These are phyloP conservation scores for Phoma herbarum DNA, from an alignment of 2,329 filamentous ascomycete species.

Conservation along the genomic window DNA sequence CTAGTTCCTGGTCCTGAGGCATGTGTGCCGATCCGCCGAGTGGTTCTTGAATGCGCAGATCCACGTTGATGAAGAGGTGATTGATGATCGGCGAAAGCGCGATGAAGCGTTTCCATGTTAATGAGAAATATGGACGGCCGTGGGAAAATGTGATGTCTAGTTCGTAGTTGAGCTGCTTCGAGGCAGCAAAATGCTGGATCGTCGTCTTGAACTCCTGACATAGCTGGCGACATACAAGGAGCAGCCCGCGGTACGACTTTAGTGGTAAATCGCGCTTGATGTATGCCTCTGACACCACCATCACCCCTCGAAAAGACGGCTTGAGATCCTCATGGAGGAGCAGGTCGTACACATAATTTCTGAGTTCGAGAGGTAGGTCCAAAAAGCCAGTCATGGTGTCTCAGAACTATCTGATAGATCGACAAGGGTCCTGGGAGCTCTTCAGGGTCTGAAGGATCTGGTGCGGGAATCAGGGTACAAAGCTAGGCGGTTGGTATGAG, in stretches of 20 bases:
- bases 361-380: constrained; percentile 41
- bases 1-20: constrained; percentile 38
- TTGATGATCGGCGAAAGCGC: constrained; percentile 42
- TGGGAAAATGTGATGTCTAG: constrained; percentile 43
- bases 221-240: constrained; percentile 36
- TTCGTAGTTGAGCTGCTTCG: constrained; percentile 39
- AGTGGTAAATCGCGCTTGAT: constrained; percentile 41
- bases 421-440: constrained; percentile 17
- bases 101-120: constrained; percentile 42
- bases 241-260: constrained; percentile 39
- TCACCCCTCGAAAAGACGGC: constrained; percentile 39
- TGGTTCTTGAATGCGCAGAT: constrained; percentile 42
- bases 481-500: constrained; percentile 9
- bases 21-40: constrained; percentile 32
- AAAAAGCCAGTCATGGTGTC: constrained; percentile 42
- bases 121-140: constrained; percentile 45
- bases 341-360: constrained; percentile 42
- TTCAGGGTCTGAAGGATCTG: constrained; percentile 26
- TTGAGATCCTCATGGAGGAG: constrained; percentile 34
- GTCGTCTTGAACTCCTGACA: constrained; percentile 40
- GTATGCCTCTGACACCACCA: constrained; percentile 41
- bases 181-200: constrained; percentile 38
- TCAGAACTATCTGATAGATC: constrained; percentile 18
- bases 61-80: constrained; percentile 41
- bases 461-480: constrained; percentile 22